A percentile compares a stretch with the other conserved stretches of the same genome.
Evolutionary conservation across 2,329 filamentous ascomycete species (phyloP).

Genomic region (Arthrobotrys sinensis): DNA sequence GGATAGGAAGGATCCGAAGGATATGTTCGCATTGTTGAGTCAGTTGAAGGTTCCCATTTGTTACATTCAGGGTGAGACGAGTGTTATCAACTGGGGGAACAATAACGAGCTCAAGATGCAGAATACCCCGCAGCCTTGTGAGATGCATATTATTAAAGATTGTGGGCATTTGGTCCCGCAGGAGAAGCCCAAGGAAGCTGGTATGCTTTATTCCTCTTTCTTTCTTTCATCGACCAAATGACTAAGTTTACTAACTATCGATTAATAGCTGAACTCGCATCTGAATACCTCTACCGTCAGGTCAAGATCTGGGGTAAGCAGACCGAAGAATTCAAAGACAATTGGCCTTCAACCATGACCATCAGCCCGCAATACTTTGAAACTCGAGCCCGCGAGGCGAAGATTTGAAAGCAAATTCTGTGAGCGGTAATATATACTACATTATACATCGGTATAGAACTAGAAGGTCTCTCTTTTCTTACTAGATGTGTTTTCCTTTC

Average conservation of each 20-base stretch:
- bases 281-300: conserved; percentile 56
- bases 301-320: conserved; percentile 62
- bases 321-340: conserved; percentile 34
- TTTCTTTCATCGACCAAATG: conserved; percentile 27
- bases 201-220: conserved; percentile 67
- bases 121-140: conserved; percentile 76
- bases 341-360: conserved; percentile 31
- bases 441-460: conserved; percentile 5
- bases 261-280: conserved; percentile 58
- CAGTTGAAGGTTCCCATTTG: conserved; percentile 77
- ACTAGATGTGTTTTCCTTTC: not conserved
- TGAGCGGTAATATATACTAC: conserved; percentile 5
- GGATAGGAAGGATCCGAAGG: conserved; percentile 70
- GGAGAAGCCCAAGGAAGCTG: conserved; percentile 80
- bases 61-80: conserved; percentile 78
- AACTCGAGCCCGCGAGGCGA: conserved; percentile 9
- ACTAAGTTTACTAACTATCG: not conserved
- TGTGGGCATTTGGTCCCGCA: conserved; percentile 87
- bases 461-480: conserved; percentile 7
- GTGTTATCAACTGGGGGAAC: conserved; percentile 72
- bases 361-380: conserved; percentile 41
- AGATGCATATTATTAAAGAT: conserved; percentile 75
- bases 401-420: conserved; percentile 6
- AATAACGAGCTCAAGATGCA: conserved; percentile 75
- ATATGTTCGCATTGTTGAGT: conserved; percentile 74